Base-by-base conservation (phyloP, 768 basidiomycete species). In the Mycena leptocephala region DNA sequence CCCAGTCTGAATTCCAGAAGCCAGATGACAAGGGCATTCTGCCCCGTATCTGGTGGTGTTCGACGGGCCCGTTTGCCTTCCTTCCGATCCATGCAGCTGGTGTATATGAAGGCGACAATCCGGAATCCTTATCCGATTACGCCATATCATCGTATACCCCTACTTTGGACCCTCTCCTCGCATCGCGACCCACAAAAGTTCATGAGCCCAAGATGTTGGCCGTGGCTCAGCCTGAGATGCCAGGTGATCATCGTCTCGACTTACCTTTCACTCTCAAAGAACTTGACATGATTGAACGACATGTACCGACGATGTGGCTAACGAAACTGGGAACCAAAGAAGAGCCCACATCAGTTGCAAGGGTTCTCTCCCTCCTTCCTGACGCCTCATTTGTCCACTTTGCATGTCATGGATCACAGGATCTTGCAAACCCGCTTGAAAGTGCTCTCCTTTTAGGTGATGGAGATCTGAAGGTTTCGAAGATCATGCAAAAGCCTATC, bases 381-480 rank as follows among this genome's bases (percentile, higher is more conserved):
- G 61, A 63, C n/a, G 61, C 61, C 24, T 63, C 61, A 63, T 63
- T 63, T 18, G 24, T 63, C 61, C 61, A 63, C 37, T 63, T 63
- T 63, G 61, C 61, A 39, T 63, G 61, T 63, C 61, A 63, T 63
- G 61, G 61, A 41, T 39, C 61, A 39, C 61, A 63, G 61, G 22
- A 63, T 63, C 61, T 63, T 63, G 39, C 41, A 41, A 63, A 63
- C 61, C 61, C 61, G n/a, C 37, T 63, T 39, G 61, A 63, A 63
- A 63, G 61, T 41, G 61, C 61, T 41, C 61, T 63, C 61, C 61
- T 41, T 63, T 41, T 63, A 41, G 61, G 61, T 63, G 61, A 63
- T 51, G 64, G 64, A 51, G 64, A 66, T 66, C 64, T 66, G 46
- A 66, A 66, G 48, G 64, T 66, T 66, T 66, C 64, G 43, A 66